phyloP scores from a whole-genome alignment of 768 basidiomycete species.

The Inosperma sp. region DNA sequence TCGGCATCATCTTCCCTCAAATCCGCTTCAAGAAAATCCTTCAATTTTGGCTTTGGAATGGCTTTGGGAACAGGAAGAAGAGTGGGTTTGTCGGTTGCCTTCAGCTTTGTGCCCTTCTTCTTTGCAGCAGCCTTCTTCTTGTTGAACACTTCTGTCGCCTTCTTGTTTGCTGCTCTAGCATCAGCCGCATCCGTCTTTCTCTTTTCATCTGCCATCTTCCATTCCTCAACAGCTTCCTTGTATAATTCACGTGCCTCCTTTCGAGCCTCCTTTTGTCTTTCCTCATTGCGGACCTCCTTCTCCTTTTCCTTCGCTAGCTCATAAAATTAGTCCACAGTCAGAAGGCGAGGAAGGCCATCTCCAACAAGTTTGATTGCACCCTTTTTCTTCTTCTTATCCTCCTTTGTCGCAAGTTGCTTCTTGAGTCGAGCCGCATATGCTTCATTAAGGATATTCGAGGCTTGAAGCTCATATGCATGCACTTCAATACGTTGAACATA shows the following conservation, averaged over 20 bases:
- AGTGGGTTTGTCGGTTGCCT: too few relatives aligned
- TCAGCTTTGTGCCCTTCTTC: constrained; percentile 5
- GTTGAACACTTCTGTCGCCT: not conserved
- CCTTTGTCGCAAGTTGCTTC: constrained; percentile 18
- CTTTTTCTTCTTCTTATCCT: constrained; percentile 21
- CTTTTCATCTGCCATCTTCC: constrained; percentile 18
- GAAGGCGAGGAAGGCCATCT: constrained; percentile 23
- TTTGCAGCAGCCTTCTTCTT: constrained; percentile 10
- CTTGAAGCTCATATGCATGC: constrained; percentile 18
- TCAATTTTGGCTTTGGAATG: constrained; percentile 3
- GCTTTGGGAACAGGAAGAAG: constrained; percentile 2
- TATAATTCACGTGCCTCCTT: too few relatives aligned
- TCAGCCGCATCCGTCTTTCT: constrained; percentile 12
- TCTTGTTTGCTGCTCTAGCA: not conserved
- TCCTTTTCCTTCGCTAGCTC: constrained; percentile 9
- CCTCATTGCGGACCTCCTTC: constrained; percentile 10
- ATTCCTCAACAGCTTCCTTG: constrained; percentile 14
- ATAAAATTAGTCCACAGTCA: constrained; percentile 21
- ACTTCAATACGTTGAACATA: not conserved
- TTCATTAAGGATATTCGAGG: constrained; percentile 22
- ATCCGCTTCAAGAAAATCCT: constrained; percentile 8
- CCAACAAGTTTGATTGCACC: constrained; percentile 16
- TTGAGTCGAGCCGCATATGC: constrained; percentile 17
- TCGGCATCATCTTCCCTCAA: not conserved
- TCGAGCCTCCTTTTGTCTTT: constrained; percentile 10